phyloP scores from a whole-genome alignment of 2,329 filamentous ascomycete species.

The Dactylonectria macrodidyma region DNA sequence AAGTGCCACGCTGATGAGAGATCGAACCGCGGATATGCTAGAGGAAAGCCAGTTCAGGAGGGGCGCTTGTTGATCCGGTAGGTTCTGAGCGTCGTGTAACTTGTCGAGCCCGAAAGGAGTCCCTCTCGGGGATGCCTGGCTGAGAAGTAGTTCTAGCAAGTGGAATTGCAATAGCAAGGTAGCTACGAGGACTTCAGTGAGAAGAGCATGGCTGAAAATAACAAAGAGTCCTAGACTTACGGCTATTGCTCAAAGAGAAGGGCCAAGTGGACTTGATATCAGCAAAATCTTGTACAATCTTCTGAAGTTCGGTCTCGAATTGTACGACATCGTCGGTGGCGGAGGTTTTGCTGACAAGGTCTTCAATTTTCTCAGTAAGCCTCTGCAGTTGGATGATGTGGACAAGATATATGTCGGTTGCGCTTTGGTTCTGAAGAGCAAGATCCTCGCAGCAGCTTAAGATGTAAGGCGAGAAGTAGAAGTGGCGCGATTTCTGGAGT shows the following conservation, averaged over 20 bases:
- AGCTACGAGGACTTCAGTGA: conserved; percentile 24
- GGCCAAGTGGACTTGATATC: conserved; percentile 40
- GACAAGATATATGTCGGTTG: conserved; percentile 45
- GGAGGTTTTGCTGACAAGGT: conserved; percentile 27
- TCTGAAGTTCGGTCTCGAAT: conserved; percentile 28
- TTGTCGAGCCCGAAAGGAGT: conserved; percentile 47
- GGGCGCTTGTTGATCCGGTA: conserved; percentile 19
- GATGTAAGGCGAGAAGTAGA: conserved; percentile 44
- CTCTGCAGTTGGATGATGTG: conserved; percentile 46
- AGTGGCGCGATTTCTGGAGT: conserved; percentile 48
- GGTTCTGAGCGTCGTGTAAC: conserved; percentile 30
- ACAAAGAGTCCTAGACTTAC: conserved; percentile 31
- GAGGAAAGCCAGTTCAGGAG: conserved; percentile 47
- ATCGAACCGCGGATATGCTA: conserved; percentile 48
- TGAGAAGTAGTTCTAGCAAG: conserved; percentile 48
- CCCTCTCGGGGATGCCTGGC: conserved; percentile 45
- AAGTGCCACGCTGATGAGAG: conserved; percentile 42
- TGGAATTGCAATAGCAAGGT: conserved; percentile 47
- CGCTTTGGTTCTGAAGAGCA: conserved; percentile 21
- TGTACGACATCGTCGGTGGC: neutral
- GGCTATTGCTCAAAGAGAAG: conserved; percentile 49
- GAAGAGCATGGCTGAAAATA: neutral
- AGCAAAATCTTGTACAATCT: conserved; percentile 23
- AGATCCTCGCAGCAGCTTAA: conserved; percentile 45
- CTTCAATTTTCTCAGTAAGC: conserved; percentile 47